Conservation (phyloP, 208 protist species). For the Crithidia thermophila region DNA sequence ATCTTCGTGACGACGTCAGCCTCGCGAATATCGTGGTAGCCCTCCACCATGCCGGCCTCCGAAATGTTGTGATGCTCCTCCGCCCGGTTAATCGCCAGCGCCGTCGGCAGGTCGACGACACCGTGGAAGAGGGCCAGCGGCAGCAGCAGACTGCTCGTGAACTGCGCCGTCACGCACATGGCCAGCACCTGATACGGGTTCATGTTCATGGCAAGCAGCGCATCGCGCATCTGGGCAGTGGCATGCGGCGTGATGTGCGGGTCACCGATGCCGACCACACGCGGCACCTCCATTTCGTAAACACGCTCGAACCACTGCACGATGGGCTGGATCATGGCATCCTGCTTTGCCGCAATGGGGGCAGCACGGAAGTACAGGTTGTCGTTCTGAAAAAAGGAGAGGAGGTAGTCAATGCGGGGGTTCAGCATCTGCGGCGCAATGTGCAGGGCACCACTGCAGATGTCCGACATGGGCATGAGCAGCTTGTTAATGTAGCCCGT, state of each 20-base stretch:
- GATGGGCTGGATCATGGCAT: constrained; percentile 75
- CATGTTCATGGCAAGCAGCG: constrained; percentile 77
- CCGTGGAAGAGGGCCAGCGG: constrained; percentile 84
- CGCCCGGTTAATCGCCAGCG: constrained; percentile 81
- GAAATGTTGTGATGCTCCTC: constrained; percentile 88
- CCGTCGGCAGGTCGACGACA: constrained; percentile 74
- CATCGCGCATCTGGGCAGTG: constrained; percentile 62
- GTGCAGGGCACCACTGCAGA: constrained; percentile 88
- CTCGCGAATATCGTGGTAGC: constrained; percentile 94
- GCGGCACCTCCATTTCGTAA: constrained; percentile 82
- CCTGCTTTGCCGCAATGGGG: constrained; percentile 76
- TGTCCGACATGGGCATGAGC: constrained; percentile 90
- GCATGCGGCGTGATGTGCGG: constrained; percentile 66
- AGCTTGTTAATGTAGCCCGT: constrained; percentile 84
- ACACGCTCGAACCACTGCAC: constrained; percentile 71
- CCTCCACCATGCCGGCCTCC: constrained; percentile 74
- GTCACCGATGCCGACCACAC: constrained; percentile 86
- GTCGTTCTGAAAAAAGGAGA: constrained; percentile 93
- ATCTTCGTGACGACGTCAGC: constrained; percentile 89
- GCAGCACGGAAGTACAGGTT: constrained; percentile 91
- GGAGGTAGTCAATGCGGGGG: constrained; percentile 90
- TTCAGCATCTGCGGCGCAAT: constrained; percentile 87
- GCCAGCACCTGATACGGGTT: constrained; percentile 93
- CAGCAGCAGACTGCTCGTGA: constrained; percentile 91
- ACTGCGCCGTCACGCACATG: constrained; percentile 91